These are phyloP conservation scores for Ministeria vibrans DNA, from an alignment of 78 protist species.

Conservation along the genomic window DNA sequence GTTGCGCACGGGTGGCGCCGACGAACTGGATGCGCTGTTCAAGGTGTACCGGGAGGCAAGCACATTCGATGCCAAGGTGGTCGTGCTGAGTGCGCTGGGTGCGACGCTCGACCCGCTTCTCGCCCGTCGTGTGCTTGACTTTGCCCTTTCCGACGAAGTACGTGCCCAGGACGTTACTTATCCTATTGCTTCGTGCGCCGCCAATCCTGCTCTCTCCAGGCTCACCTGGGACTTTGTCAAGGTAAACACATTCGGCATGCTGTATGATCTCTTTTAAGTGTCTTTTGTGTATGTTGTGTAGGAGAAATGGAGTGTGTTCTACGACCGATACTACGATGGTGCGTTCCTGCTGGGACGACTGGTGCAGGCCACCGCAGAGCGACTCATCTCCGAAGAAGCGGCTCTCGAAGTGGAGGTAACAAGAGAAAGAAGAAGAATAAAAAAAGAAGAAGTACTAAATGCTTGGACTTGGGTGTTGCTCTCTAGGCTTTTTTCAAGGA, in stretches of 20 bases:
- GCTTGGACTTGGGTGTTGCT: too few species aligned
- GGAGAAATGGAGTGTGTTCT: neutral
- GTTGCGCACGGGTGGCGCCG: neutral
- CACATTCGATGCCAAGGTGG: neutral
- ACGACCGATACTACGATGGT: neutral
- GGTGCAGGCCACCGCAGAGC: neutral
- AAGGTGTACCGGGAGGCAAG: neutral
- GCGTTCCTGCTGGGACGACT: constrained; percentile 17
- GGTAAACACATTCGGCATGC: too few species aligned
- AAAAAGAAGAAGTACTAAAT: too few species aligned
- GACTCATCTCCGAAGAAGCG: neutral
- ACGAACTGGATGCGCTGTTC: neutral
- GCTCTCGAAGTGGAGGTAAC: neutral
- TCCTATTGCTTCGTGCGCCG: neutral
- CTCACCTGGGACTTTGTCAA: constrained; percentile 16
- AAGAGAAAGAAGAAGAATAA: too few species aligned
- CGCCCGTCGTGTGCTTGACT: constrained; percentile 1
- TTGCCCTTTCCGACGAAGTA: constrained; percentile 6
- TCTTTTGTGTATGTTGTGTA: too few species aligned
- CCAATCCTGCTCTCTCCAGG: neutral
- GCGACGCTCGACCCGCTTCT: neutral
- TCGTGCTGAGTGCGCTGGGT: constrained; percentile 23
- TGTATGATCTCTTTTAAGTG: too few species aligned
- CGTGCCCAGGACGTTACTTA: constrained; percentile 24
- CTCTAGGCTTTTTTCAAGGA: constrained; percentile 20